Evolutionary conservation across 768 basidiomycete genomes (phyloP), one percentile per base, ranked within the genome.

Genomic region (Mycena haematopus): DNA sequence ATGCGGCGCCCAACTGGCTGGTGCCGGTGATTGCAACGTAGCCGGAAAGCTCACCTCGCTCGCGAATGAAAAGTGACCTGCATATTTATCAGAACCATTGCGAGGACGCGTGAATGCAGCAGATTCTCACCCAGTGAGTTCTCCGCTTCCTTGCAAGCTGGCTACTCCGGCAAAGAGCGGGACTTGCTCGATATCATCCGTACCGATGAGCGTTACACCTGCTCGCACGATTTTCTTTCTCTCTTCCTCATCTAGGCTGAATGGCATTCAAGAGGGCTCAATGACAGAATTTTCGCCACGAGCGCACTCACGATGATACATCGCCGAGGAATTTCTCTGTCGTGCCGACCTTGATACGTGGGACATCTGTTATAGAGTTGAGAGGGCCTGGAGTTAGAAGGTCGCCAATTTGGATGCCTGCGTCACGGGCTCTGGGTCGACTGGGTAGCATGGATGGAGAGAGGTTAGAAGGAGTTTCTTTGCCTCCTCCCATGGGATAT

Each of bases 311-410:
- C 65, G 61, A 60, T 0, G 61, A 46, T 1, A 56, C 54, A 35
- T 66, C 58, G 0, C 65, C 65, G 25, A 42, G 1, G 29, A 66
- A 60, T 25, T 63, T 66, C 36, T 66, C 58, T 17, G 53, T 4
- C 53, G 56, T 60, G 2, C 65, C 65, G 21, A 66, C 65, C 17
- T 60, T 56, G 40, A 66, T n/a, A 13, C 65, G 65, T 2, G 61
- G 61, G 5, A 66, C 65, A 49, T 66, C 65, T 3, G 65, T 66
- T 22, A 66, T 66, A 6, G 61, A 17, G 21, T 66, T 66, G 22
- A 62, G 58, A 9, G 58, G 61, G 4, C 65, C 65, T 22, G 65
- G 61, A 1, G 54, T 25, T 6, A 66, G 58, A 17, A 56, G 42
- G 15, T 57, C 29, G 49, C 65, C 65, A 22, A 66, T 62, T 29